Percentiles rank a stretch among this genome's conserved stretches.
These are phyloP conservation scores for Chlorella variabilis DNA, from an alignment of 163 green algal species.

Conservation along the genomic window DNA sequence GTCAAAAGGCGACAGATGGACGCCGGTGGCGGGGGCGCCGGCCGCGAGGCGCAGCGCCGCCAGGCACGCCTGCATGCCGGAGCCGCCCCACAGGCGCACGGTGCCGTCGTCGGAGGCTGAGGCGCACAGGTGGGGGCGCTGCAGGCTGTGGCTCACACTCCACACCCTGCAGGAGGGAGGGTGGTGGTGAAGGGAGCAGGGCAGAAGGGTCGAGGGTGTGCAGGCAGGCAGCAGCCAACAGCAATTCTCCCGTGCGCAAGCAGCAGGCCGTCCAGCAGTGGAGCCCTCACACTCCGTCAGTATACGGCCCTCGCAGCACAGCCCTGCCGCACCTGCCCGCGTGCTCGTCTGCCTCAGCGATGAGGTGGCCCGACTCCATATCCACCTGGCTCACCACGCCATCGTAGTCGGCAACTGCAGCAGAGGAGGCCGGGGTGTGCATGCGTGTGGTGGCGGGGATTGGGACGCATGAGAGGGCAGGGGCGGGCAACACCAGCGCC, in stretches of 20 bases:
- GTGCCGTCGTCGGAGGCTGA: slow-evolving; percentile 80
- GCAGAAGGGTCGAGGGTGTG: neutral
- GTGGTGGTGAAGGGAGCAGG: neutral
- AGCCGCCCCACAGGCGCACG: slow-evolving; percentile 70
- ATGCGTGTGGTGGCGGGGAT: too few species aligned
- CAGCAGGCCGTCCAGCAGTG: too few species aligned
- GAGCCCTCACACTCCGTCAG: too few species aligned
- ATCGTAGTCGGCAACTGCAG: slow-evolving; percentile 75
- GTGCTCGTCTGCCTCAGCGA: slow-evolving; percentile 73
- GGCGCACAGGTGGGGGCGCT: slow-evolving; percentile 51
- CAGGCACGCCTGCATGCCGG: slow-evolving; percentile 33
- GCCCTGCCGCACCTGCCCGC: slow-evolving; percentile 46
- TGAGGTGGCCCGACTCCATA: slow-evolving; percentile 61
- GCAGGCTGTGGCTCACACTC: slow-evolving; percentile 63
- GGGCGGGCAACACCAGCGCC: too few species aligned
- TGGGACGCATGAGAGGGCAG: too few species aligned
- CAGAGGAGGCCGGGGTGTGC: neutral
- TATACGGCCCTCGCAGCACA: too few species aligned
- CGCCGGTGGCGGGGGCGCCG: slow-evolving; percentile 55
- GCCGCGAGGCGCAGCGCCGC: slow-evolving; percentile 38
- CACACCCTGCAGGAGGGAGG: slow-evolving; percentile 64
- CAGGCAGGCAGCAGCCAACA: neutral
- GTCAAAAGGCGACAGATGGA: slow-evolving; percentile 59
- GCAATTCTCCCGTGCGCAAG: too few species aligned
- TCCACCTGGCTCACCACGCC: slow-evolving; percentile 72